Evolutionary conservation across 305 asterid species (phyloP).

Genomic region (Plantago coronopus): DNA sequence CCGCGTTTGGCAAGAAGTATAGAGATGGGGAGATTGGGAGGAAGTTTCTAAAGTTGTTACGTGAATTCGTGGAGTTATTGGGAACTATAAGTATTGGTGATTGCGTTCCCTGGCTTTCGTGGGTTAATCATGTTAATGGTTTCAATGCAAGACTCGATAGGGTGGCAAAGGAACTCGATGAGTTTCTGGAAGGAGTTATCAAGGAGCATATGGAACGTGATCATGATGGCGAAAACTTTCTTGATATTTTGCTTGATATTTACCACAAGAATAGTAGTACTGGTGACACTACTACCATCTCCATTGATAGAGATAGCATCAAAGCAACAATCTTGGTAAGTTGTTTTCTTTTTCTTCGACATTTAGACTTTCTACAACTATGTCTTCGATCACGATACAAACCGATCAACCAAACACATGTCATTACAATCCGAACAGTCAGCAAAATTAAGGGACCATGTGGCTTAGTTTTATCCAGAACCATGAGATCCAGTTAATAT

Average conservation of each 20-base stretch:
- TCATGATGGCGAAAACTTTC: constrained; percentile 26
- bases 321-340: constrained; percentile 51
- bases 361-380: too few relatives aligned
- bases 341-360: too few relatives aligned
- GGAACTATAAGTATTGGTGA: constrained; percentile 30
- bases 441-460: too few relatives aligned
- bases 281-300: constrained; percentile 7
- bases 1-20: constrained; percentile 48
- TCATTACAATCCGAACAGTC: too few relatives aligned
- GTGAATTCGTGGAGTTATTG: constrained; percentile 29
- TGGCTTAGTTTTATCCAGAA: too few relatives aligned
- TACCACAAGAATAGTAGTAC: constrained; percentile 23
- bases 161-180: constrained; percentile 31
- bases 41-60: constrained; percentile 11
- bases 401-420: too few relatives aligned
- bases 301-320: constrained; percentile 39
- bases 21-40: constrained; percentile 25
- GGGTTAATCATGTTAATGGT: constrained; percentile 43
- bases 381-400: too few relatives aligned
- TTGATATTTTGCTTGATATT: constrained; percentile 47
- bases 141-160: constrained; percentile 30
- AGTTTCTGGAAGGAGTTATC: constrained; percentile 33
- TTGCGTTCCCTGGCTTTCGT: constrained; percentile 33
- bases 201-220: constrained; percentile 21
- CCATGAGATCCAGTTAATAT: too few relatives aligned